phyloP scores from a whole-genome alignment of 148 eudicot genomes.

The Persicaria maculosa region DNA sequence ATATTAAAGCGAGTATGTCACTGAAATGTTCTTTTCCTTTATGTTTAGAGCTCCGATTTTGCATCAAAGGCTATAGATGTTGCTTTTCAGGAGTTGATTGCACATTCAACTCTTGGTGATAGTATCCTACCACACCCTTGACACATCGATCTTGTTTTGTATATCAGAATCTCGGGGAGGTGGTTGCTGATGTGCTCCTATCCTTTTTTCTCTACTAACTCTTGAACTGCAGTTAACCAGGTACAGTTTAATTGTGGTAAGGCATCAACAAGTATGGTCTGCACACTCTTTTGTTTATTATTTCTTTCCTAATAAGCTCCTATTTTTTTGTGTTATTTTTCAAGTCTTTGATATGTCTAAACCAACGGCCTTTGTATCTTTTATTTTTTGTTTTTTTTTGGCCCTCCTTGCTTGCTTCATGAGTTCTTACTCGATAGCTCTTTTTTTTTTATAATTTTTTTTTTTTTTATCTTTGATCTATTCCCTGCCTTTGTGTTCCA shows the following conservation, averaged over 20 bases:
- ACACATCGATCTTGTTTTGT: not conserved
- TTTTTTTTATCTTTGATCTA: no score
- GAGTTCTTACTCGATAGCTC: no score
- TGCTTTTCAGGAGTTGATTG: constrained; percentile 64
- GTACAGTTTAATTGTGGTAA: constrained; percentile 75
- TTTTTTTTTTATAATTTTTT: no score
- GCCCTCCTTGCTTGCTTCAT: no score
- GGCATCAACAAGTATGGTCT: constrained; percentile 34
- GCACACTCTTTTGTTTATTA: no score
- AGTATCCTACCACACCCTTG: constrained; percentile 29
- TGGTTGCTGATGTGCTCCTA: not conserved
- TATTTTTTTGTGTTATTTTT: no score
- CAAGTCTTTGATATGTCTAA: no score
- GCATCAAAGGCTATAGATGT: constrained; percentile 59
- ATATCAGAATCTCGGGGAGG: not conserved
- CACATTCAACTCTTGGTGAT: constrained; percentile 59
- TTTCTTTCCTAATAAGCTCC: no score
- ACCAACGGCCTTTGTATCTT: no score
- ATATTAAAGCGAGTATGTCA: not conserved
- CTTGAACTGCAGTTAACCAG: constrained; percentile 42
- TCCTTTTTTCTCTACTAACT: not conserved
- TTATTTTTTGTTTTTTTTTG: no score
- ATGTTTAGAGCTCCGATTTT: constrained; percentile 53
- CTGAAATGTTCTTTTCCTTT: constrained; percentile 9
- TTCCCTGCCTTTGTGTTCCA: no score